Percentiles rank a stretch among this genome's conserved stretches.
These are phyloP conservation scores for Oryza australiensis DNA, from an alignment of 176 grass and related monocot species.

Conservation along the genomic window DNA sequence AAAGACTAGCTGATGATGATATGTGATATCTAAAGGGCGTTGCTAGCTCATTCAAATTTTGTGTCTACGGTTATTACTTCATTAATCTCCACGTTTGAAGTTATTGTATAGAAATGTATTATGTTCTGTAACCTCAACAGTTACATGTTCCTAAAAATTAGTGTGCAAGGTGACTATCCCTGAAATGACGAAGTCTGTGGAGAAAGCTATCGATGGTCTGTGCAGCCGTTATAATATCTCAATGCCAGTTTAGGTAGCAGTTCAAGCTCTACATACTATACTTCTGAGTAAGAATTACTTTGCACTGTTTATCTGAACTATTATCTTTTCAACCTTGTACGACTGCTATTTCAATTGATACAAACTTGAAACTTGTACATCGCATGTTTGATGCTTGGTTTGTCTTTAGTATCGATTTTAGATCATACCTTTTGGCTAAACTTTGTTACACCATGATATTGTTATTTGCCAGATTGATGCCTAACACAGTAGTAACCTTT, in stretches of 20 bases:
- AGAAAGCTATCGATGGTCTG: conserved; percentile 46
- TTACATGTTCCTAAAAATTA: conserved; percentile 36
- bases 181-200: conserved; percentile 45
- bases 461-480: conserved; percentile 19
- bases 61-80: neutral
- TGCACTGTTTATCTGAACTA: neutral
- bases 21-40: neutral
- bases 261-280: conserved; percentile 20
- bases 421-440: neutral
- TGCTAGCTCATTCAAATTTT: neutral
- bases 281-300: conserved; percentile 39
- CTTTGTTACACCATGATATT: neutral
- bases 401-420: conserved; percentile 11
- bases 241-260: conserved; percentile 30
- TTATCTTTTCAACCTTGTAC: neutral
- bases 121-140: neutral
- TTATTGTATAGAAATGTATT: neutral
- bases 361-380: neutral
- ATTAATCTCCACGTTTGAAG: neutral
- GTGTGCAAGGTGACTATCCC: conserved; percentile 56
- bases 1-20: neutral
- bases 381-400: neutral
- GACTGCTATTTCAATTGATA: neutral
- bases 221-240: conserved; percentile 45
- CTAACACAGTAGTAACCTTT: neutral